Conservation (phyloP, 1,284 basidiomycete species). For the Rugosomyces carneus region DNA sequence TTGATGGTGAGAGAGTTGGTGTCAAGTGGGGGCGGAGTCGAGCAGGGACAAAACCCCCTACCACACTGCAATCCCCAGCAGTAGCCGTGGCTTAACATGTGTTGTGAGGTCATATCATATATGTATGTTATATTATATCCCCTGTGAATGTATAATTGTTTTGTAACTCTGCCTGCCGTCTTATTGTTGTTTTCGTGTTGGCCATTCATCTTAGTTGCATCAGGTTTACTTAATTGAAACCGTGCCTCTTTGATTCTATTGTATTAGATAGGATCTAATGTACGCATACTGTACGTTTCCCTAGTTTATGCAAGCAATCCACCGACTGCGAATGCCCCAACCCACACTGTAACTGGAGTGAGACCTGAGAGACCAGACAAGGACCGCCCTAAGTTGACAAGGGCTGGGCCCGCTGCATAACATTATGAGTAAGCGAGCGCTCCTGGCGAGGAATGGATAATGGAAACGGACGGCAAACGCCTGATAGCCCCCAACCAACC, state of each 20-base stretch:
- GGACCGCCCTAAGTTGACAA: conserved; percentile 48
- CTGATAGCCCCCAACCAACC: conserved; percentile 60
- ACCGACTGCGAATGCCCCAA: conserved; percentile 35
- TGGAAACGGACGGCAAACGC: conserved; percentile 52
- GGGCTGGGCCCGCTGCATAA: conserved; percentile 45
- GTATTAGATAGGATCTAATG: neutral
- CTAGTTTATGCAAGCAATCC: conserved; percentile 33
- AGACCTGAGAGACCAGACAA: conserved; percentile 30
- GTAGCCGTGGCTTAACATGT: conserved; percentile 14
- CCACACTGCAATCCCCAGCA: conserved; percentile 16
- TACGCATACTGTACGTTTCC: no score
- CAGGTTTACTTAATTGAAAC: no score
- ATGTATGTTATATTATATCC: conserved; percentile 3
- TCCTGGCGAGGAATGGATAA: conserved; percentile 2
- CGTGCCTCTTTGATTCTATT: neutral
- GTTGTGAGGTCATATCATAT: neutral
- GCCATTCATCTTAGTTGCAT: no score
- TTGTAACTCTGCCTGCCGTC: neutral
- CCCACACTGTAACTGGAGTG: conserved; percentile 31
- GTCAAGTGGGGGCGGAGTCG: conserved; percentile 87
- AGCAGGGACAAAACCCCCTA: conserved; percentile 26
- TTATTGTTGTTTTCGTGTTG: neutral
- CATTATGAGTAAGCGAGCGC: neutral
- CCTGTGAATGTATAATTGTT: conserved; percentile 1
- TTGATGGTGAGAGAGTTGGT: conserved; percentile 69